Evolutionary conservation across 2,329 filamentous ascomycete genomes (phyloP), one percentile per base, ranked within the genome.

Genomic region (Botrytis hyacinthi): DNA sequence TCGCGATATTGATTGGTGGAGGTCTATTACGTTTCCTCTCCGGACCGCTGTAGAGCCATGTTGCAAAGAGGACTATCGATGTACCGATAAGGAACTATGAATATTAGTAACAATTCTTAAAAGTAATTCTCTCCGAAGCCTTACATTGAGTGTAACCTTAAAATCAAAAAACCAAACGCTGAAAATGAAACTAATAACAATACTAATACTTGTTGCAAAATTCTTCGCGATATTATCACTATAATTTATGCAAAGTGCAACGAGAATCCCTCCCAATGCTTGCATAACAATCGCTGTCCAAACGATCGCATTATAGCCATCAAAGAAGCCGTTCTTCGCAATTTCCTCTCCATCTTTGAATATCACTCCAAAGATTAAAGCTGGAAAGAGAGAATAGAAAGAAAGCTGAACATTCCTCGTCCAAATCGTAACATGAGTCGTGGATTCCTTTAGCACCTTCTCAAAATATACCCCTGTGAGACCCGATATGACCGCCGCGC

Each of bases 371-470:
- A 97, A 87, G 73, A 98, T 90, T 0, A 98, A 86, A 0, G 95
- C 93, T 0, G 95, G 94, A 78, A 98, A 95, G 1, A 98, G 86
- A 1, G 95, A 97, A 84, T 97, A 99, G 80, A 98, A 93, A 0
- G 94, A 95, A 37, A 99, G 85, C 82, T 99, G 96, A 65, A 98
- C 92, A 81, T 98, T 99, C 75, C 96, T 91, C 61, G 96, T 91
- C 96, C 96, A 99, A 22, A 98, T 87, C 0, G 93, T 95, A 9
- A 91, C 91, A 66, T 90, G 87, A 2, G 87, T 87, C 0, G 89
- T 87, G n/a, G 92, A 92, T 77, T 97, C 92, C 82, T 97, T 97
- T 72, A 98, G 86, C 4, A 98, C 90, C 83, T 97, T 98, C 82
- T 98, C 93, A 77, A 95, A 95, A 79, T 93, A 94, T 1, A 95